A percentile compares a stretch with the other conserved stretches of the same genome.
Conservation (phyloP, 78 protist species). For the Dictyostelium firmibasis region DNA sequence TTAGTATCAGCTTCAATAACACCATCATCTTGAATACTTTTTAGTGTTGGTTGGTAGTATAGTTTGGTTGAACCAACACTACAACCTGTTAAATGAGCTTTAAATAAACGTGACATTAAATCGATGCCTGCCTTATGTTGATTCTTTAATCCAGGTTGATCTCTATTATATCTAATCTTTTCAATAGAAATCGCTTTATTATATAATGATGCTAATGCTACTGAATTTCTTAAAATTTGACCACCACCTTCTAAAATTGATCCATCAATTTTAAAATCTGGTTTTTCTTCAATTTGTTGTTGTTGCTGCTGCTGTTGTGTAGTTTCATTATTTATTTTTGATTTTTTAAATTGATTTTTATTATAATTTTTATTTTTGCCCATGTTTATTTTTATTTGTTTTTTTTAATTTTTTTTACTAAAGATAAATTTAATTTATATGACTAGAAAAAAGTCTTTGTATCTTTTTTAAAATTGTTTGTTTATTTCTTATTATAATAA, state of each 20-base stretch:
- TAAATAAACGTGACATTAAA: constrained; percentile 61
- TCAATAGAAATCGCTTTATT: constrained; percentile 35
- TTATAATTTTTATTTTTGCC: constrained; percentile 6
- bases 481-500: neutral
- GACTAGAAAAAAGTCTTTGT: no score
- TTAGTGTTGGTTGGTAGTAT: constrained; percentile 33
- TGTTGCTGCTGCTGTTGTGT: neutral
- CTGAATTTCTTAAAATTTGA: constrained; percentile 83
- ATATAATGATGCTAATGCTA: constrained; percentile 54
- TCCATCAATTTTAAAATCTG: constrained; percentile 60
- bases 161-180: constrained; percentile 77
- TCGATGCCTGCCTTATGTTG: constrained; percentile 84
- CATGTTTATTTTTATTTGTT: neutral
- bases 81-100: constrained; percentile 29
- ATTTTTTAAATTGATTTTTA: constrained; percentile 4
- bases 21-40: neutral
- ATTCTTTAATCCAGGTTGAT: constrained; percentile 79
- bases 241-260: constrained; percentile 88
- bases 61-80: neutral
- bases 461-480: neutral
- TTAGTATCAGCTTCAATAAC: constrained; percentile 66
- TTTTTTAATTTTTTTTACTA: neutral
- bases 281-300: neutral
- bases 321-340: neutral
- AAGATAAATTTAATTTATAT: no score